These are phyloP conservation scores for Guillardia theta DNA, from an alignment of 78 protist species.

Conservation along the genomic window DNA sequence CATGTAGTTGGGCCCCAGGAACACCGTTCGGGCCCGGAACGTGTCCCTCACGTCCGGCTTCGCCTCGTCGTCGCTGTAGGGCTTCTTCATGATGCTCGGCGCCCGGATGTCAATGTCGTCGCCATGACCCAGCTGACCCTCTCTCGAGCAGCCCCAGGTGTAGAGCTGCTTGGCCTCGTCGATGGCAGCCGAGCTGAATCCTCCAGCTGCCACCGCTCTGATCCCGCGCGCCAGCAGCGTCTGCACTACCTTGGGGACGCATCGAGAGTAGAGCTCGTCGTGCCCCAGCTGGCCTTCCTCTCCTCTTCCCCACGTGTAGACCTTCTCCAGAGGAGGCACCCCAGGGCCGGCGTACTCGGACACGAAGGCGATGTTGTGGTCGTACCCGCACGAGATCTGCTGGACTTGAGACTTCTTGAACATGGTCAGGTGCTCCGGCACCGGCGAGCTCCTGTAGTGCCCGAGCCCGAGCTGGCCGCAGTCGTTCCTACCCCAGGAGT, in stretches of 20 bases:
- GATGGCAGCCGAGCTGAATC: not conserved
- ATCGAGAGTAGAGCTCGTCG: not conserved
- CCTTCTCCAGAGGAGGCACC: not conserved
- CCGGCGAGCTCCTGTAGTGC: not conserved
- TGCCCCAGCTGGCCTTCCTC: slow-evolving; percentile 30
- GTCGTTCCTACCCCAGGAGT: slow-evolving; percentile 22
- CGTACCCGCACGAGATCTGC: not conserved
- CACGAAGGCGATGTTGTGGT: not conserved
- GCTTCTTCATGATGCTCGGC: not conserved
- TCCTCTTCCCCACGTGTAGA: slow-evolving; percentile 9
- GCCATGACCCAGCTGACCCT: slow-evolving; percentile 24
- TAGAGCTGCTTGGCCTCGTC: slow-evolving; percentile 25
- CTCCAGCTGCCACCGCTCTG: not conserved
- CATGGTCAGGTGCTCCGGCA: not conserved
- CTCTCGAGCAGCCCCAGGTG: not conserved
- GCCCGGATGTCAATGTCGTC: not conserved
- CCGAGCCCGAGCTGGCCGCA: slow-evolving; percentile 15
- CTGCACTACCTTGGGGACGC: not conserved
- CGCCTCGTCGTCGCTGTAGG: not conserved
- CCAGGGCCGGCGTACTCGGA: not conserved
- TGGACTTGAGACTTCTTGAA: not conserved
- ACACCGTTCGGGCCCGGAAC: not conserved
- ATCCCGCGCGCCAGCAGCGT: not conserved
- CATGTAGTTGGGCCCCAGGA: slow-evolving; percentile 19
- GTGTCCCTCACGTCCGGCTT: not conserved